Percentiles rank a stretch among this genome's conserved stretches.
Conservation (phyloP, 2,329 filamentous ascomycete species). For the Hypocrella siamensis region DNA sequence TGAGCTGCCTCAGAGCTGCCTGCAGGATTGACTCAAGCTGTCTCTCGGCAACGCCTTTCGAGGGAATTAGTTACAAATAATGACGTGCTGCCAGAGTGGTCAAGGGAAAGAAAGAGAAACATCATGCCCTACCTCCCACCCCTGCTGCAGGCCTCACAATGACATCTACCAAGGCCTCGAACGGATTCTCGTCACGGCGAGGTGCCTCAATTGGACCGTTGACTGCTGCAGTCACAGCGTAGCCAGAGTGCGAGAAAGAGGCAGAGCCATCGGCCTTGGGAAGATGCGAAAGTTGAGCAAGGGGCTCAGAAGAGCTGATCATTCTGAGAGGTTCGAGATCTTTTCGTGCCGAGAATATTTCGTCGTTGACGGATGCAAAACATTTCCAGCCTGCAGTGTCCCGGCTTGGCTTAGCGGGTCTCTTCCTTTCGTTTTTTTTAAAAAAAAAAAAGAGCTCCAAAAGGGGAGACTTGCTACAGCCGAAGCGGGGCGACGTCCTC, state of each 20-base stretch:
- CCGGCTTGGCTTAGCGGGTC: no score
- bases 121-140: constrained; percentile 57
- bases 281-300: constrained; percentile 41
- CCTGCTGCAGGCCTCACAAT: constrained; percentile 75
- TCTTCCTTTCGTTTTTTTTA: no score
- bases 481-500: no score
- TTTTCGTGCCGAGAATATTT: no score
- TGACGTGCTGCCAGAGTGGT: neutral
- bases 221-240: constrained; percentile 68
- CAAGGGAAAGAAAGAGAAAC: neutral
- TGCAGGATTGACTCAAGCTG: constrained; percentile 69
- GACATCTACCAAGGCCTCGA: constrained; percentile 82
- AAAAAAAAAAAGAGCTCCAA: no score
- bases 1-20: constrained; percentile 54
- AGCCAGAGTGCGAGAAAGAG: constrained; percentile 59
- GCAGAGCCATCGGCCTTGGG: constrained; percentile 67
- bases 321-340: constrained; percentile 16
- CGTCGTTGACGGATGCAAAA: no score
- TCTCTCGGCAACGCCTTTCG: constrained; percentile 52
- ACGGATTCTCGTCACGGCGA: constrained; percentile 77
- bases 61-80: neutral
- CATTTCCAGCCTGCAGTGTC: no score
- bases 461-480: no score
- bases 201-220: constrained; percentile 88
- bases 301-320: constrained; percentile 30